Evolutionary conservation across 805 yeast species (phyloP).

Genomic region (Candida nitratophila): DNA sequence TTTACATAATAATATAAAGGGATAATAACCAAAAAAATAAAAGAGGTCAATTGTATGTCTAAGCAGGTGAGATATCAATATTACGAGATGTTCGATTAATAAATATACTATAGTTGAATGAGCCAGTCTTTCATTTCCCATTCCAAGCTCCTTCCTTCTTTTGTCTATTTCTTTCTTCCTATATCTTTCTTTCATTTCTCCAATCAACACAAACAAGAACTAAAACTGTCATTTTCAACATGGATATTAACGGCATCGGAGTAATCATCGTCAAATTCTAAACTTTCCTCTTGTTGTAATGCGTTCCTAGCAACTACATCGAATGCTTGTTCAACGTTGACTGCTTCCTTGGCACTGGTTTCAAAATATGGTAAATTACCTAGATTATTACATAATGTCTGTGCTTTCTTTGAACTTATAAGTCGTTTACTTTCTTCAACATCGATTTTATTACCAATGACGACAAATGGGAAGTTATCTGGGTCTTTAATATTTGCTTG

Average conservation of each 20-base stretch:
- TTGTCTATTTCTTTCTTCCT: too few relatives aligned
- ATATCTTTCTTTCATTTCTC: too few relatives aligned
- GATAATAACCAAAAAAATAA: too few relatives aligned
- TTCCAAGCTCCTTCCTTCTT: background rate
- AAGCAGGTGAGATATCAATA: too few relatives aligned
- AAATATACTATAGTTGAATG: too few relatives aligned
- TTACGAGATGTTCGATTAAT: too few relatives aligned
- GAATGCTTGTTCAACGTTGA: conserved; percentile 91
- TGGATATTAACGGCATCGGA: conserved; percentile 95
- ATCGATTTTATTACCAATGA: conserved; percentile 91
- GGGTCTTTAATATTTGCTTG: conserved; percentile 94
- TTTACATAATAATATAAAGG: too few relatives aligned
- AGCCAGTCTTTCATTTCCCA: too few relatives aligned
- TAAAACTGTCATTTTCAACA: conserved; percentile 66
- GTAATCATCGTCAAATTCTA: conserved; percentile 88
- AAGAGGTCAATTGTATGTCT: too few relatives aligned
- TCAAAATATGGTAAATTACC: conserved; percentile 85
- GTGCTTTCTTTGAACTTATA: conserved; percentile 49
- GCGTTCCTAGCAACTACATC: conserved; percentile 96
- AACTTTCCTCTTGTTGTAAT: conserved; percentile 87
- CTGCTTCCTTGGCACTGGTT: conserved; percentile 96
- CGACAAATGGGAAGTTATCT: conserved; percentile 91
- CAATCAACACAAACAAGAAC: conserved; percentile 66
- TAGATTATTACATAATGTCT: conserved; percentile 34
- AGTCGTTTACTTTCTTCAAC: conserved; percentile 85